Evolutionary conservation across 2,329 filamentous ascomycete genomes (phyloP).

Genomic region (Neonectria coccinea): DNA sequence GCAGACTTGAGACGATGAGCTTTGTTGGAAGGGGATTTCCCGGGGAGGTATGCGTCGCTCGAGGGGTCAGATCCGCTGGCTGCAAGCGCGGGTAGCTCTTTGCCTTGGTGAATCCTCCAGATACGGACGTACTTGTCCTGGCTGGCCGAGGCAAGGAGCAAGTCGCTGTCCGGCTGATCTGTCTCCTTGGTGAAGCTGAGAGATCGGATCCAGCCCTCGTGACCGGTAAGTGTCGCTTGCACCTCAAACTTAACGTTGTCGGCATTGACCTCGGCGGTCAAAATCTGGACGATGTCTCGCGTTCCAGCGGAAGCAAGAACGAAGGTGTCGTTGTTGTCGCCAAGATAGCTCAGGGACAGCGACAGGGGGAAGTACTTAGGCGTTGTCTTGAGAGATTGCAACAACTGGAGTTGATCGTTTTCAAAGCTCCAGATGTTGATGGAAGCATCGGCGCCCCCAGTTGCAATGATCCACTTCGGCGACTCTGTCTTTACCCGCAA

Average conservation of each 20-base stretch:
- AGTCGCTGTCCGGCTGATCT: slow-evolving; percentile 66
- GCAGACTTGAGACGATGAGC: slow-evolving; percentile 78
- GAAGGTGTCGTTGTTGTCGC: slow-evolving; percentile 62
- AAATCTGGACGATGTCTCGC: slow-evolving; percentile 83
- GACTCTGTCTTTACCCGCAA: slow-evolving; percentile 47
- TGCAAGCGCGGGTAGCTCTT: slow-evolving; percentile 69
- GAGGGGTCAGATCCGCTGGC: slow-evolving; percentile 66
- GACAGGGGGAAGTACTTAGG: slow-evolving; percentile 87
- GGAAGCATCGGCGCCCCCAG: slow-evolving; percentile 84
- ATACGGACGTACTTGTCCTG: slow-evolving; percentile 97
- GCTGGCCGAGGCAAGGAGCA: slow-evolving; percentile 90
- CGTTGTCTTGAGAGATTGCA: slow-evolving; percentile 78
- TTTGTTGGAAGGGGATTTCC: slow-evolving; percentile 88
- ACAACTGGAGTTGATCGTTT: slow-evolving; percentile 59
- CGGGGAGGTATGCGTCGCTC: slow-evolving; percentile 69
- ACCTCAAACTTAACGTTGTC: slow-evolving; percentile 69
- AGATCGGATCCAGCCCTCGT: slow-evolving; percentile 95
- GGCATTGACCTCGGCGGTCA: slow-evolving; percentile 64
- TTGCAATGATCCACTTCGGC: slow-evolving; percentile 69
- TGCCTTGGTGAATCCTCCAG: slow-evolving; percentile 85
- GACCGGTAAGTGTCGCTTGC: slow-evolving; percentile 83
- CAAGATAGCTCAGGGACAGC: slow-evolving; percentile 74
- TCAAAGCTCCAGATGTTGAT: slow-evolving; percentile 77
- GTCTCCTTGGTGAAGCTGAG: slow-evolving; percentile 80
- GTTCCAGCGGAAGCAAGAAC: slow-evolving; percentile 90